Evolutionary conservation across 768 basidiomycete species (phyloP).

Genomic region (Tubosaeta sp.): DNA sequence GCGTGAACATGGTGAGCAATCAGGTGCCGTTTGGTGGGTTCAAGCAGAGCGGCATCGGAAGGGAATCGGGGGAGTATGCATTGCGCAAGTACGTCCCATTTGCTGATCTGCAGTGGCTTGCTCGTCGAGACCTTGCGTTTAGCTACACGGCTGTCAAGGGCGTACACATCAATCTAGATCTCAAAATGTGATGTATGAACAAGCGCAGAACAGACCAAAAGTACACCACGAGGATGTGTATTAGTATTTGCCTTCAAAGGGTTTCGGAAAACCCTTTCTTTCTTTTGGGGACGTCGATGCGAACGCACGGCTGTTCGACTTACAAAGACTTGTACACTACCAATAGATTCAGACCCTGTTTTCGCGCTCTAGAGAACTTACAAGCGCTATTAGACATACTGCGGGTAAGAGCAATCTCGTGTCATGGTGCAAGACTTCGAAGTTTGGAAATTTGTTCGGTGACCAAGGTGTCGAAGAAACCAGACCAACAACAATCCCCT

Average conservation of each 20-base stretch:
- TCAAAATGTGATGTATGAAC: slow-evolving; percentile 9
- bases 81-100: slow-evolving; percentile 41
- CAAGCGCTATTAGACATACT: no score
- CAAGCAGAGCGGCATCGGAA: slow-evolving; percentile 80
- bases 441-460: no score
- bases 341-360: no score
- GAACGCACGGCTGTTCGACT: no score
- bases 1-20: slow-evolving; percentile 24
- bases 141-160: slow-evolving; percentile 25
- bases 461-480: no score
- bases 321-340: no score
- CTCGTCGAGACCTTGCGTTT: neutral
- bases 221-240: neutral
- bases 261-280: neutral
- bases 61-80: slow-evolving; percentile 79
- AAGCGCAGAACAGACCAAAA: neutral
- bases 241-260: neutral
- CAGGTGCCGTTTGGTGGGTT: slow-evolving; percentile 79
- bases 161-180: slow-evolving; percentile 46
- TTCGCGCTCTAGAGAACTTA: no score
- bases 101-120: neutral
- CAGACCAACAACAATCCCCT: no score
- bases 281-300: neutral
- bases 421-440: no score
- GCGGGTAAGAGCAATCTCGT: no score